A percentile compares a stretch with the other conserved stretches of the same genome.
These are phyloP conservation scores for Eutrema heterophyllum DNA, from an alignment of 345 rosid genomes.

Conservation along the genomic window DNA sequence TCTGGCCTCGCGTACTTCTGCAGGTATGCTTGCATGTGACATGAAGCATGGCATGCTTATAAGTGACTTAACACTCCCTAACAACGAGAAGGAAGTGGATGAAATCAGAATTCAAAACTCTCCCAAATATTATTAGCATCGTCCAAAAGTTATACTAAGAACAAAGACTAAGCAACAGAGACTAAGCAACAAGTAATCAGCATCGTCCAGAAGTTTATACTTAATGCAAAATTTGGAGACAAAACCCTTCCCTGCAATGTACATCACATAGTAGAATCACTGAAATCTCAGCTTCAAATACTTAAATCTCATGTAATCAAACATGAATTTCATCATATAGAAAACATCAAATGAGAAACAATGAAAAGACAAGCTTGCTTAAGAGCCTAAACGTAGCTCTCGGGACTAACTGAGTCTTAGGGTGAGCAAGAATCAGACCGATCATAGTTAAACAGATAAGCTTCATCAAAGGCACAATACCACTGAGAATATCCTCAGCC, in stretches of 20 bases:
- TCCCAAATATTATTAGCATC: too few relatives aligned
- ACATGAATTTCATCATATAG: not conserved
- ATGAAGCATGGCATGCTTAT: too few relatives aligned
- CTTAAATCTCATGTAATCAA: not conserved
- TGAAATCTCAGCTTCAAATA: slow-evolving; percentile 2
- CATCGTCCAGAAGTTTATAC: too few relatives aligned
- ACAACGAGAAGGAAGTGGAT: too few relatives aligned
- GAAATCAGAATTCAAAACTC: too few relatives aligned
- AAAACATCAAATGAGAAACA: not conserved
- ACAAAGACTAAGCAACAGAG: too few relatives aligned
- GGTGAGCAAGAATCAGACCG: slow-evolving; percentile 81
- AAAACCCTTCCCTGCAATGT: slow-evolving; percentile 23
- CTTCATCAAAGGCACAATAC: slow-evolving; percentile 69
- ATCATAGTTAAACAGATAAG: slow-evolving; percentile 62
- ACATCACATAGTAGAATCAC: slow-evolving; percentile 19
- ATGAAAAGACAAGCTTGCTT: slow-evolving; percentile 62
- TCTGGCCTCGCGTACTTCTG: too few relatives aligned
- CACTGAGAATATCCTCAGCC: too few relatives aligned
- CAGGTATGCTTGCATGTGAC: too few relatives aligned
- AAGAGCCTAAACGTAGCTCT: slow-evolving; percentile 54
- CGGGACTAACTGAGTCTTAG: slow-evolving; percentile 46
- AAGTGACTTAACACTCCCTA: too few relatives aligned
- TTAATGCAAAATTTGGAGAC: slow-evolving; percentile 24
- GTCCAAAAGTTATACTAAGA: too few relatives aligned
- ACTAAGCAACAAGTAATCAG: too few relatives aligned